These are phyloP conservation scores for Trichoderma harzianum DNA, from an alignment of 2,329 filamentous ascomycete species.

Conservation along the genomic window DNA sequence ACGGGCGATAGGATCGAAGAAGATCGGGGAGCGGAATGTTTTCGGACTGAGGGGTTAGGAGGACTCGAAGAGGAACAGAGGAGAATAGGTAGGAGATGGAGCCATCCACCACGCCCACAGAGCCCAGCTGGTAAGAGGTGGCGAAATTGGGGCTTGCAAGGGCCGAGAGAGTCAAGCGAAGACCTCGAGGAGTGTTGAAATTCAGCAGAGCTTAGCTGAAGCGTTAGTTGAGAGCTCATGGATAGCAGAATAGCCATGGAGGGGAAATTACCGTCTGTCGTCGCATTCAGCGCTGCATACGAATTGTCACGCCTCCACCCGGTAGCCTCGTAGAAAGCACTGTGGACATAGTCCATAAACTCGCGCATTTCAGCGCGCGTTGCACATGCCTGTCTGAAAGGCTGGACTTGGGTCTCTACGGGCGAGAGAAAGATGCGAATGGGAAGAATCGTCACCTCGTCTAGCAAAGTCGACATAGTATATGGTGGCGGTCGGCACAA, in stretches of 20 bases:
- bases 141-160: slow-evolving; percentile 91
- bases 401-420: background rate
- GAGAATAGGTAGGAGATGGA: slow-evolving; percentile 97
- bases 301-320: slow-evolving; percentile 91
- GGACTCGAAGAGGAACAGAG: slow-evolving; percentile 68
- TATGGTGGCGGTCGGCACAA: slow-evolving; percentile 2
- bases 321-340: slow-evolving; percentile 81
- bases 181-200: slow-evolving; percentile 79
- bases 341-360: slow-evolving; percentile 96
- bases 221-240: background rate
- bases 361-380: slow-evolving; percentile 66
- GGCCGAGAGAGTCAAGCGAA: slow-evolving; percentile 84
- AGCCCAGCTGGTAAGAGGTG: slow-evolving; percentile 88
- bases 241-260: background rate
- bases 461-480: background rate
- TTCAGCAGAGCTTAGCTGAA: slow-evolving; percentile 68
- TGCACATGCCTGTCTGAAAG: slow-evolving; percentile 28
- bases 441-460: background rate
- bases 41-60: slow-evolving; percentile 66
- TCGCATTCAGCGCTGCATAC: slow-evolving; percentile 81
- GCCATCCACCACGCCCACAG: slow-evolving; percentile 86
- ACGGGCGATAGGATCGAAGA: slow-evolving; percentile 76
- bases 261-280: slow-evolving; percentile 64
- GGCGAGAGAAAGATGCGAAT: background rate
- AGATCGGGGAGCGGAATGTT: slow-evolving; percentile 73